Percentiles rank a stretch among this genome's conserved stretches.
These are phyloP conservation scores for Modicella reniformis DNA, from an alignment of 371 early-diverging fungal genomes.

Conservation along the genomic window DNA sequence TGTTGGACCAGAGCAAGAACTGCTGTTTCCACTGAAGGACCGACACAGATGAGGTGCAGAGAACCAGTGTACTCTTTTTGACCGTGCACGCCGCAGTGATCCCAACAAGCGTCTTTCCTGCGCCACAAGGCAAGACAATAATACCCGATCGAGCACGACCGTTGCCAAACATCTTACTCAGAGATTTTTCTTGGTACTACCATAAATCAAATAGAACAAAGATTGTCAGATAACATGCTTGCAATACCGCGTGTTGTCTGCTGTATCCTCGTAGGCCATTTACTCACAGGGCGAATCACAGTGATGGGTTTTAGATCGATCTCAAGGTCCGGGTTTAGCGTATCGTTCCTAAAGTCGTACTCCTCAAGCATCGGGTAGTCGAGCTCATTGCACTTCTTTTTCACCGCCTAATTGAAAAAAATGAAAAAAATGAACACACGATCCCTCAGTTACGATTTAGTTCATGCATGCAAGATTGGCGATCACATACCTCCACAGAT, in stretches of 20 bases:
- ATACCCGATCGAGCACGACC: slow-evolving; percentile 98
- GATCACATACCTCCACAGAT: slow-evolving; percentile 76
- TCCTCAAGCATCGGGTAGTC: slow-evolving; percentile 99
- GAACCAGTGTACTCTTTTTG: slow-evolving; percentile 94
- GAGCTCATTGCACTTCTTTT: slow-evolving; percentile 93
- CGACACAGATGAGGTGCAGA: slow-evolving; percentile 97
- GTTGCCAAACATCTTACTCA: slow-evolving; percentile 99
- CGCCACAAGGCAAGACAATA: slow-evolving; percentile 99
- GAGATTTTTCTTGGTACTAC: slow-evolving; percentile 96
- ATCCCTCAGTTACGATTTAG: neutral
- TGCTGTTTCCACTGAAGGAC: slow-evolving; percentile 99
- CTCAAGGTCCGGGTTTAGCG: slow-evolving; percentile 83
- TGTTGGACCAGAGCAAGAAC: slow-evolving; percentile 94
- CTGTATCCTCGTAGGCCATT: neutral
- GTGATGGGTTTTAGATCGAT: slow-evolving; percentile 98
- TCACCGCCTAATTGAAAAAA: slow-evolving; percentile 67
- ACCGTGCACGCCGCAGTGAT: slow-evolving; percentile 99
- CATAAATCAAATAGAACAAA: neutral
- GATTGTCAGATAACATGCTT: neutral
- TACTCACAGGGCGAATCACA: slow-evolving; percentile 81
- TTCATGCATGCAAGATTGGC: neutral
- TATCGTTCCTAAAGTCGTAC: slow-evolving; percentile 98
- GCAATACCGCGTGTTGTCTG: neutral
- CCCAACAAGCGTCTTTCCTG: slow-evolving; percentile 99
- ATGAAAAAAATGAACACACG: neutral